Evolutionary conservation across 257 asterid species (phyloP), one percentile per base, ranked within the genome.

Genomic region (Lantana camara): DNA sequence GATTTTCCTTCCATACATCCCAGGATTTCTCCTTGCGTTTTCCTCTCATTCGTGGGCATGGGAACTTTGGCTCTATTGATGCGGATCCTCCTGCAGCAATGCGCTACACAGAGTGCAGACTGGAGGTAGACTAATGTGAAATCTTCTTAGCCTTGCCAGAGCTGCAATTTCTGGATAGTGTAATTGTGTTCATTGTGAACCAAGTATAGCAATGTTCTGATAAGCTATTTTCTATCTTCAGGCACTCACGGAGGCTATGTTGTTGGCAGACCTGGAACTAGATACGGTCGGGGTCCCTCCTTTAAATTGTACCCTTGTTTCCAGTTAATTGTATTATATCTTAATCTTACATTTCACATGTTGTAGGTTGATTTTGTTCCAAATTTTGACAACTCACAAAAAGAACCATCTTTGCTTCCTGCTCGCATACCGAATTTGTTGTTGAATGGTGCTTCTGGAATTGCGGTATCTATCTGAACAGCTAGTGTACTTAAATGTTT

Each of bases 1-100:
- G n/a, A 15, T 60, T 41, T 66, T 23, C 22, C 6, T 50, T 66
- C 35, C 67, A 59, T 51, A 40, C 30, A 34, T 73, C 16, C 60
- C 88, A 94, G 99, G 99, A 90, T 76, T 94, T 93, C 82, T 94
- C 99, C 37, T 76, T 94, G 86, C 95, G 99, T 10, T 81, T 80
- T 70, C 99, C 99, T 21, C 99, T 94, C 21, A 88, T 94, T 66
- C 89, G 90, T 9, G 99, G 99, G 57, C 99, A 90, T 73, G 99
- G 99, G 20, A 94, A 94, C 72, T 94, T 94, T 74, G 99, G 99
- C 53, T 94, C 97, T 57, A 86, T 94, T 47, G 99, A 94, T 84
- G 96, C 97, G 16, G 99, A 94, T 77, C 97, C 99, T 78, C 84
- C 99, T 63, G 99, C 99, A 9, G 99, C 99, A 57, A 94, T 94